phyloP scores from a whole-genome alignment of 805 yeast genomes.

The Metschnikowia hibisci region DNA sequence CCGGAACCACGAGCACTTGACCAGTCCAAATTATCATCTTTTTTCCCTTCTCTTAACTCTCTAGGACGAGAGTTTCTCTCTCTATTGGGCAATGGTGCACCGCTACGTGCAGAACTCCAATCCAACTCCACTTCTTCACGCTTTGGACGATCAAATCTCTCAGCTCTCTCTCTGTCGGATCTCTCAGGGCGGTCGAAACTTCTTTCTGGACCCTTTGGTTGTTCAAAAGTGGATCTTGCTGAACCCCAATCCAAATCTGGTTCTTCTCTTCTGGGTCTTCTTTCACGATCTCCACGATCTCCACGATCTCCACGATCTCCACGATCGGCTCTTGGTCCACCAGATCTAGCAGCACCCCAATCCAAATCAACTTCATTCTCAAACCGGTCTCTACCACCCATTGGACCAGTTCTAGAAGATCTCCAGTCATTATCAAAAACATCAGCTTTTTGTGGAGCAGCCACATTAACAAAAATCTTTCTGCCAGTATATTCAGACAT shows the following conservation, averaged over 20 bases:
- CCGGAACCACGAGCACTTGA: constrained; percentile 18
- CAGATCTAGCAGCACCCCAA: constrained; percentile 51
- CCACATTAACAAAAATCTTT: constrained; percentile 52
- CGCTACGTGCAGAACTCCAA: constrained; percentile 39
- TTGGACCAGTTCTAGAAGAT: constrained; percentile 28
- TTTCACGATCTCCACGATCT: constrained; percentile 22
- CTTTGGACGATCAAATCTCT: constrained; percentile 21
- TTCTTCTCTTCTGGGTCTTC: constrained; percentile 34
- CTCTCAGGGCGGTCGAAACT: constrained; percentile 2
- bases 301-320: constrained; percentile 33
- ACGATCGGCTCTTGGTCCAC: constrained; percentile 35
- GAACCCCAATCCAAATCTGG: constrained; percentile 42
- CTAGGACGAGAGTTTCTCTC: constrained; percentile 20
- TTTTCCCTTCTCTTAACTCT: constrained; percentile 8
- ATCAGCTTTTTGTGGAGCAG: constrained; percentile 51
- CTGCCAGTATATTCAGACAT: constrained; percentile 45
- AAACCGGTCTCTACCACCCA: constrained; percentile 23
- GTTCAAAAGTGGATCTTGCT: constrained; percentile 25
- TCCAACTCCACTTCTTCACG: constrained; percentile 41
- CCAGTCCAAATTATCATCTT: constrained; percentile 27
- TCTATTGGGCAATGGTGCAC: constrained; percentile 32
- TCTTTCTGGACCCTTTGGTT: constrained; percentile 21
- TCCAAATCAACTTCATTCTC: constrained; percentile 55
- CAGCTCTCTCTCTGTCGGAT: constrained; percentile 13
- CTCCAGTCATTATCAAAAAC: constrained; percentile 47